A percentile compares a stretch with the other conserved stretches of the same genome.
Conservation (phyloP, 495 filamentous ascomycete genomes). For the Hyaloscypha bicolor region DNA sequence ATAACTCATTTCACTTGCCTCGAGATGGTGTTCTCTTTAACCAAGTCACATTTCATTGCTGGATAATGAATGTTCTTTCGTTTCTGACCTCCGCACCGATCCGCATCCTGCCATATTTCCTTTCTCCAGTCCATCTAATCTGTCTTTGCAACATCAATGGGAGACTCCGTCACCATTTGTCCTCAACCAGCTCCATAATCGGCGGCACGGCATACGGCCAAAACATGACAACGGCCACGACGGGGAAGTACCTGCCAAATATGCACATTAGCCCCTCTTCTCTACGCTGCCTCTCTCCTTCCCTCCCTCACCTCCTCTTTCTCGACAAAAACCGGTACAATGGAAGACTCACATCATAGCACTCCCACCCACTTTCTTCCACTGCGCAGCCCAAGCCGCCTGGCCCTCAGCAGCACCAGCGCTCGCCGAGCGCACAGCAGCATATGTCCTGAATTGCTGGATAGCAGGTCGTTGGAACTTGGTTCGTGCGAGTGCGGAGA, state of each 20-base stretch:
- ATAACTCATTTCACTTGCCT: too few relatives aligned
- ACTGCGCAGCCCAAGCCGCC: conserved; percentile 27
- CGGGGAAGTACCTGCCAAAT: conserved; percentile 26
- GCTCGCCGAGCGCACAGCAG: conserved; percentile 2
- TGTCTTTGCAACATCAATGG: background rate
- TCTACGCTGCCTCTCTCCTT: background rate
- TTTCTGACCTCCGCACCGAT: background rate
- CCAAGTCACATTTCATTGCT: too few relatives aligned
- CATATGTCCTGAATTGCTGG: conserved; percentile 7
- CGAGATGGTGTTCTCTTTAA: too few relatives aligned
- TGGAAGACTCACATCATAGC: conserved; percentile 26
- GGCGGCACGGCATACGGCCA: conserved; percentile 25
- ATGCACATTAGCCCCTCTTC: conserved; percentile 1
- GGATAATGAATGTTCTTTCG: too few relatives aligned
- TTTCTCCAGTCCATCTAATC: background rate
- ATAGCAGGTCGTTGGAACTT: background rate
- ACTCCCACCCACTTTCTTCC: conserved; percentile 20
- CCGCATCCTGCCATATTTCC: background rate
- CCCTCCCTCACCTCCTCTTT: background rate
- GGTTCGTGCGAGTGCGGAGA: conserved; percentile 13
- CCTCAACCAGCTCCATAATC: conserved; percentile 23
- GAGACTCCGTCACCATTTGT: background rate
- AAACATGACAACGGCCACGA: conserved; percentile 29
- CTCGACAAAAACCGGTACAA: background rate
- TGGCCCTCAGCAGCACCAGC: background rate